A percentile compares a stretch with the other conserved stretches of the same genome.
phyloP scores from a whole-genome alignment of 768 basidiomycete genomes.

The Podaxis carcinomalis region DNA sequence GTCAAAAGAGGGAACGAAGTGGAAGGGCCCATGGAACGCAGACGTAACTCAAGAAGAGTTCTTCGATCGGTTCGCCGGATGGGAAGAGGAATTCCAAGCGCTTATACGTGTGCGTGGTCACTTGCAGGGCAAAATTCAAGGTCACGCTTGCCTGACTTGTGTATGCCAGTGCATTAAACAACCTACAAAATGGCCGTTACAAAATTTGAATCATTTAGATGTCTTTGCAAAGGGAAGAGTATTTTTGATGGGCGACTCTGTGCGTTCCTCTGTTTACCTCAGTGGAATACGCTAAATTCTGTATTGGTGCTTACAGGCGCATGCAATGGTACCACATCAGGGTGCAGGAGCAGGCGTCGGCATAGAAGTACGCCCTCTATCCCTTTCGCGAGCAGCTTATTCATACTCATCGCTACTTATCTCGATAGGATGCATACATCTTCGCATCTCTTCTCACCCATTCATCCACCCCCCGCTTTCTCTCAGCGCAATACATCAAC shows the following conservation, averaged over 20 bases:
- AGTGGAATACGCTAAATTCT: not conserved
- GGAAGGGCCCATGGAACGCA: constrained; percentile 15
- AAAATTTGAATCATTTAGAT: constrained; percentile 15
- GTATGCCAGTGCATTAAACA: constrained; percentile 16
- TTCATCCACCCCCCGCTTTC: constrained; percentile 18
- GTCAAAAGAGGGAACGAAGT: constrained; percentile 10
- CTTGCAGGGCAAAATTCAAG: not conserved
- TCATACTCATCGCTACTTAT: constrained; percentile 19
- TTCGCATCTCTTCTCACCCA: constrained; percentile 37
- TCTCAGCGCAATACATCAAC: constrained; percentile 7
- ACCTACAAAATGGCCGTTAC: constrained; percentile 20
- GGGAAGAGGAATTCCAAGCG: constrained; percentile 15
- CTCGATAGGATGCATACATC: constrained; percentile 39
- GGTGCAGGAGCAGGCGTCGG: constrained; percentile 49
- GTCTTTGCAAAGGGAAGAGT: constrained; percentile 17
- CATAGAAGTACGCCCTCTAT: constrained; percentile 31
- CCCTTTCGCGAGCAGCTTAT: constrained; percentile 11
- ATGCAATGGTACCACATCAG: constrained; percentile 44
- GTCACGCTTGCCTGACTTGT: not conserved
- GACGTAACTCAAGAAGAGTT: constrained; percentile 14
- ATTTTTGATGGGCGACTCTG: constrained; percentile 21
- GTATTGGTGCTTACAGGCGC: constrained; percentile 23
- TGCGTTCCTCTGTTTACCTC: constrained; percentile 2
- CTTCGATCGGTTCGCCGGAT: constrained; percentile 10
- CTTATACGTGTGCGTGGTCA: constrained; percentile 15